Conservation (phyloP, 495 filamentous ascomycete genomes). For the Penicillium lagena region DNA sequence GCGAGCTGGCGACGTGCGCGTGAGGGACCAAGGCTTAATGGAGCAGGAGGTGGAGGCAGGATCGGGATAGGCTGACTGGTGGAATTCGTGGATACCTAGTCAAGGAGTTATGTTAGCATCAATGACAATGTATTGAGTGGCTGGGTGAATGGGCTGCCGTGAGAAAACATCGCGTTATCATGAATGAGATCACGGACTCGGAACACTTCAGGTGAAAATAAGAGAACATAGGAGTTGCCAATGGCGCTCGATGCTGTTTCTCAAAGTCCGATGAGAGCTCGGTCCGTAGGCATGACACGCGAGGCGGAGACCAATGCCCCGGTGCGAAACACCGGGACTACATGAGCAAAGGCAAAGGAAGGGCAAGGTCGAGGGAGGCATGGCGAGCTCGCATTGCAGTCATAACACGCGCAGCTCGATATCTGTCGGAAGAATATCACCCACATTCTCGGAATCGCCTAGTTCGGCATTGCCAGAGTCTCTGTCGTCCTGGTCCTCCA, state of each 20-base stretch:
- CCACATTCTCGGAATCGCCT: constrained; percentile 58
- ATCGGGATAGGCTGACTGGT: constrained; percentile 42
- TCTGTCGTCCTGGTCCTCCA: constrained; percentile 76
- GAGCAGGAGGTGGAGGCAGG: constrained; percentile 40
- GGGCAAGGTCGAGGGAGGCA: constrained; percentile 3
- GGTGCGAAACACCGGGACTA: neutral
- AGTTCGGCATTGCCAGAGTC: constrained; percentile 24
- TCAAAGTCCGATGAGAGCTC: no score
- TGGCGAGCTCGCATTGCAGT: constrained; percentile 6
- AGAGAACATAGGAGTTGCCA: no score
- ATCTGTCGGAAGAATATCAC: constrained; percentile 53
- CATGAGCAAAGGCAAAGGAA: neutral
- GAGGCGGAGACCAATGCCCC: neutral
- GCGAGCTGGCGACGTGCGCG: constrained; percentile 83
- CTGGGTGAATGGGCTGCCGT: neutral
- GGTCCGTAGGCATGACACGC: neutral
- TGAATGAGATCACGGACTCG: neutral
- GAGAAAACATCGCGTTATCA: neutral
- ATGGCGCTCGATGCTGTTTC: no score
- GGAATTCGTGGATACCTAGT: constrained; percentile 25
- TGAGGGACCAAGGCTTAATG: constrained; percentile 70
- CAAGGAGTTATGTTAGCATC: constrained; percentile 2
- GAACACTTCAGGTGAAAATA: neutral
- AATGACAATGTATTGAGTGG: constrained; percentile 1
- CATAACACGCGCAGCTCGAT: constrained; percentile 47